Conservation (phyloP, 1,284 basidiomycete genomes). For the Puccinia polysora region DNA sequence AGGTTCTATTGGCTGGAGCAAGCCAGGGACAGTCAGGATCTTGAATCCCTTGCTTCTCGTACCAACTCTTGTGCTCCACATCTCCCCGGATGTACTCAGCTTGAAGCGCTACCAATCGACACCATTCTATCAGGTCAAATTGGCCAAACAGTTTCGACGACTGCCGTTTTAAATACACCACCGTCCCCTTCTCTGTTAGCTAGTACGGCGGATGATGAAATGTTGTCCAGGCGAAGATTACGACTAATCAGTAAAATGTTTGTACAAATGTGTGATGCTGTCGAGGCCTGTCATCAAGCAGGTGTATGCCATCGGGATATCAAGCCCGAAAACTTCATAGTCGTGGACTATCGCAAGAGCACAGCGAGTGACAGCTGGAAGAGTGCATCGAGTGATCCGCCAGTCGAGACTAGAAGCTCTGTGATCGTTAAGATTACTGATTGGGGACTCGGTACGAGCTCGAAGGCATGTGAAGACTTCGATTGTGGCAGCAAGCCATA, state of each 20-base stretch:
- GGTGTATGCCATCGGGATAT: constrained; percentile 94
- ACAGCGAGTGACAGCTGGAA: constrained; percentile 54
- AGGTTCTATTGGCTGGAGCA: constrained; percentile 91
- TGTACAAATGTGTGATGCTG: constrained; percentile 93
- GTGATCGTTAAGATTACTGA: constrained; percentile 85
- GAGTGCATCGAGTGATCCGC: constrained; percentile 60
- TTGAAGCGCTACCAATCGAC: constrained; percentile 1
- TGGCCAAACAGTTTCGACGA: constrained; percentile 11
- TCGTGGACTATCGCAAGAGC: constrained; percentile 48
- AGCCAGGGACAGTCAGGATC: constrained; percentile 51
- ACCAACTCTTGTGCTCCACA: constrained; percentile 44
- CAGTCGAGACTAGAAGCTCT: constrained; percentile 45
- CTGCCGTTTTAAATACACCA: constrained; percentile 63
- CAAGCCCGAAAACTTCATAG: constrained; percentile 68
- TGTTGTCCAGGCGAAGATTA: constrained; percentile 79
- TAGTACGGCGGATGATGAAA: constrained; percentile 68
- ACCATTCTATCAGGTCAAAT: not conserved
- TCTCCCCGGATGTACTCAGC: constrained; percentile 32
- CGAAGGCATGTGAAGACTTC: constrained; percentile 84
- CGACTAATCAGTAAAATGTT: constrained; percentile 95
- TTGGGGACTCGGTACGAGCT: constrained; percentile 89
- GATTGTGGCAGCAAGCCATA: constrained; percentile 98
- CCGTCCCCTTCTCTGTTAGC: constrained; percentile 83
- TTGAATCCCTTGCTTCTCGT: constrained; percentile 46
- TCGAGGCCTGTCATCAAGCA: constrained; percentile 88